Conservation (phyloP, 2,329 filamentous ascomycete genomes). For the Stachybotrys elegans region DNA sequence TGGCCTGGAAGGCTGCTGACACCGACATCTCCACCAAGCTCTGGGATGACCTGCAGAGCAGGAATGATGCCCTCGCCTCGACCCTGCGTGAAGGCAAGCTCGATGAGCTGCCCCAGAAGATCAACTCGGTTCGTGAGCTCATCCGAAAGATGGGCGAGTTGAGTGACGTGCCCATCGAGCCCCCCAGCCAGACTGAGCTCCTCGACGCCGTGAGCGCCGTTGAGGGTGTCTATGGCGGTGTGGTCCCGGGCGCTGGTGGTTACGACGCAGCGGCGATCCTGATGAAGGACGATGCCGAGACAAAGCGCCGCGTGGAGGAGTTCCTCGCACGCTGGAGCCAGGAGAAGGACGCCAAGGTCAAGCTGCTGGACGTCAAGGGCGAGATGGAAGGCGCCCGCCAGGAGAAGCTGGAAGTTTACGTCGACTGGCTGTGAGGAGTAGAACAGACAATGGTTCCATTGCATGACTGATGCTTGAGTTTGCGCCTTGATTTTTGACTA, state of each 20-base stretch:
- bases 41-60: conserved; percentile 69
- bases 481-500: too few species aligned
- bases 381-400: conserved; percentile 62
- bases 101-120: conserved; percentile 38
- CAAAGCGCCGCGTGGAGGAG: conserved; percentile 52
- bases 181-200: conserved; percentile 75
- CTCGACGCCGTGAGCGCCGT: conserved; percentile 70
- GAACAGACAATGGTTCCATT: neutral
- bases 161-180: conserved; percentile 84
- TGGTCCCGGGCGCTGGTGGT: conserved; percentile 90
- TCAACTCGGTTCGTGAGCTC: conserved; percentile 49
- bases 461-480: too few species aligned
- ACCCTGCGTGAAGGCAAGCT: conserved; percentile 51
- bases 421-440: conserved; percentile 35
- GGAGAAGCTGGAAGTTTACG: conserved; percentile 40
- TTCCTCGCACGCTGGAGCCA: conserved; percentile 63
- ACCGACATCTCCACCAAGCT: conserved; percentile 59
- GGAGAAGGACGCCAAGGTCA: conserved; percentile 57
- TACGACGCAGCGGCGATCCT: conserved; percentile 85
- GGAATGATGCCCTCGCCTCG: conserved; percentile 66
- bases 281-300: conserved; percentile 65
- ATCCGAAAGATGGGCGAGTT: conserved; percentile 72
- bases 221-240: conserved; percentile 80
- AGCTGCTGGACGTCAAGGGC: conserved; percentile 63
- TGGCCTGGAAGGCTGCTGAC: conserved; percentile 71